Percentiles rank a stretch among this genome's conserved stretches.
phyloP scores from a whole-genome alignment of 495 filamentous ascomycete species.

The Penicillium paxilli region DNA sequence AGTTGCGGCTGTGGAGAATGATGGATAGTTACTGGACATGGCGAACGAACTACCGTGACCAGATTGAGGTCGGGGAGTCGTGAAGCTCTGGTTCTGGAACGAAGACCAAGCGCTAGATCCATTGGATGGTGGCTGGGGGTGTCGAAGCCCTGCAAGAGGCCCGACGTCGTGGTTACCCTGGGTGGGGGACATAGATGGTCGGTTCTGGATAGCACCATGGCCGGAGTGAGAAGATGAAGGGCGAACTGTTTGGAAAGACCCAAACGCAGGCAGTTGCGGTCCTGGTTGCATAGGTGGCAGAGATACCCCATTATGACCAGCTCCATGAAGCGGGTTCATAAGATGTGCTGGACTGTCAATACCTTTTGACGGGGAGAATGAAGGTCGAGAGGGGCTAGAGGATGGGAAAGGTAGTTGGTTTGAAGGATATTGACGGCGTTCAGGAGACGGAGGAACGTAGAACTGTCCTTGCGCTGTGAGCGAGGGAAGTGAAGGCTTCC shows the following conservation, averaged over 20 bases:
- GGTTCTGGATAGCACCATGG: conserved; percentile 42
- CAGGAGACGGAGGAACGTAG: conserved; percentile 39
- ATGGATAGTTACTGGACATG: conserved; percentile 29
- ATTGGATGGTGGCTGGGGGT: conserved; percentile 23
- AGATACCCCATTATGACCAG: conserved; percentile 23
- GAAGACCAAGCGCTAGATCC: conserved; percentile 35
- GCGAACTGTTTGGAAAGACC: conserved; percentile 37
- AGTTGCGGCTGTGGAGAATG: conserved; percentile 33
- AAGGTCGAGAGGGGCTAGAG: conserved; percentile 36
- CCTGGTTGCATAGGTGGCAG: conserved; percentile 34
- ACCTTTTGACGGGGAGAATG: conserved; percentile 41
- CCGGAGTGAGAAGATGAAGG: conserved; percentile 49
- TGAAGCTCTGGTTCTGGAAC: conserved; percentile 30
- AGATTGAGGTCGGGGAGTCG: conserved; percentile 33
- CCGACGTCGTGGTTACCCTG: conserved; percentile 50
- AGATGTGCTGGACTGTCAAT: conserved; percentile 9
- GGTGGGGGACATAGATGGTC: conserved; percentile 51
- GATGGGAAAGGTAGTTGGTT: conserved; percentile 23
- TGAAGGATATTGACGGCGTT: conserved; percentile 36
- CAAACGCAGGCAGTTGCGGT: conserved; percentile 32
- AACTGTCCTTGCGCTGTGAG: conserved; percentile 29
- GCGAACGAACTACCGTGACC: conserved; percentile 21
- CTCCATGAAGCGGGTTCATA: conserved; percentile 14
- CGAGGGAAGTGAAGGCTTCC: conserved; percentile 22
- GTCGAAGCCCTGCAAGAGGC: conserved; percentile 46